Evolutionary conservation across 192 early-diverging fungal species (phyloP), one percentile per base, ranked within the genome.

Genomic region (Coemansia sp.): DNA sequence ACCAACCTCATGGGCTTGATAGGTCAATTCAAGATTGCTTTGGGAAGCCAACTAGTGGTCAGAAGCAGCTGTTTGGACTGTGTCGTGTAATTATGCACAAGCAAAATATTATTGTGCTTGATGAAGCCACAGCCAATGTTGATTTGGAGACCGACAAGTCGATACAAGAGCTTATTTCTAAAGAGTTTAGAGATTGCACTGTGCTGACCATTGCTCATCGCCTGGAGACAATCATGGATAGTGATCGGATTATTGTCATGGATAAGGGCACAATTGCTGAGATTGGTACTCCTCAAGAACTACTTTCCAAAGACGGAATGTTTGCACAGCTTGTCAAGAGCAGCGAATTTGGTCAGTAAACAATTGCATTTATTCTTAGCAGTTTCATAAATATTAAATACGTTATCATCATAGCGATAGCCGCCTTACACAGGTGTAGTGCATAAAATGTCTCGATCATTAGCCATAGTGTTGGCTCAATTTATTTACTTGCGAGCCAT

Each of bases 181-280:
- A 75, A 12, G 71, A 87, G 53, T 90, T 90, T 71, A 67, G 49
- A 2, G 64, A 83, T 41, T 63, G 62, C 33, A 70, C 60, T 20
- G 84, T 90, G n/a, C 65, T 90, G 3, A 87, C 87, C 18, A 90
- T 90, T 64, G 89, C 89, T 6, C 89, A 94, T 76, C 87, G 92
- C 50, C 66, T 91, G 22, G 88, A 91, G 58, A 91, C 90, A 5
- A 80, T 88, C 1, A 68, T 82, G n/a, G 81, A 90, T 70, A 88
- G 85, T 63, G 90, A 92, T 66, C 82, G 85, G 58, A 86, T 93
- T 67, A 62, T 93, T 33, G 91, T 93, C 7, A 75, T 94, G 33
- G 86, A 91, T 16, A 53, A 41, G 18, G 66, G 66, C 18, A 41
- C 24, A 15, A 68, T 68, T 40, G 55, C 36, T 24, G 66, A 68